phyloP scores from a whole-genome alignment of 495 filamentous ascomycete genomes.

The Penicillium roqueforti region DNA sequence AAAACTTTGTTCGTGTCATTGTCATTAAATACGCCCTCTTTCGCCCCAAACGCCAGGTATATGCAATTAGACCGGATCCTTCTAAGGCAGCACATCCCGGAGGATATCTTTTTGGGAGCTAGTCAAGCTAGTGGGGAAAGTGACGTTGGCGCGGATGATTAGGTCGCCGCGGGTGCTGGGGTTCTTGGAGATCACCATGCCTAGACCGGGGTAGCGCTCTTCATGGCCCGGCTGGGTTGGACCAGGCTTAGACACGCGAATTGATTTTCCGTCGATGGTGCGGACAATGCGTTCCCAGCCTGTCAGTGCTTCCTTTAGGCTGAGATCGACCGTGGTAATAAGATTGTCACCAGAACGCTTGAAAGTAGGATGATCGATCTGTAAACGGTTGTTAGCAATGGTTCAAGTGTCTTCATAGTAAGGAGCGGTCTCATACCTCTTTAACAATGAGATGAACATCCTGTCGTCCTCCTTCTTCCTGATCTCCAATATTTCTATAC shows the following conservation, averaged over 20 bases:
- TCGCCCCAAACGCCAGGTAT: slow-evolving; percentile 29
- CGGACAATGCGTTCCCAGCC: slow-evolving; percentile 86
- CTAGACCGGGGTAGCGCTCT: slow-evolving; percentile 76
- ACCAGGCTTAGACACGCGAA: slow-evolving; percentile 69
- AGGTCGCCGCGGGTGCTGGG: slow-evolving; percentile 80
- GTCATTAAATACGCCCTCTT: slow-evolving; percentile 17
- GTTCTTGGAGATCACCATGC: slow-evolving; percentile 92
- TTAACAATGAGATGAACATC: slow-evolving; percentile 91
- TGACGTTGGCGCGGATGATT: slow-evolving; percentile 84
- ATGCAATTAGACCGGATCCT: slow-evolving; percentile 22
- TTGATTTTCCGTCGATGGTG: slow-evolving; percentile 89
- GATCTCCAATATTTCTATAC: slow-evolving; percentile 92
- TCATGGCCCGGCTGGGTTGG: slow-evolving; percentile 78
- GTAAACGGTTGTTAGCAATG: slow-evolving; percentile 22
- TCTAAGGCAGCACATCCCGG: slow-evolving; percentile 62
- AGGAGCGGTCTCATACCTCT: slow-evolving; percentile 61
- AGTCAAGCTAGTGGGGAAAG: slow-evolving; percentile 76
- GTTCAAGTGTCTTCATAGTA: background rate
- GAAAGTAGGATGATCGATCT: slow-evolving; percentile 83
- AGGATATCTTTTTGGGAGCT: slow-evolving; percentile 70
- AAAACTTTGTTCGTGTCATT: slow-evolving; percentile 1
- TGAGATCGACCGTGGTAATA: slow-evolving; percentile 67
- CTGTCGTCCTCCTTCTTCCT: slow-evolving; percentile 95
- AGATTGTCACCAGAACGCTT: slow-evolving; percentile 84
- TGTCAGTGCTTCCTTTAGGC: slow-evolving; percentile 93